phyloP scores from a whole-genome alignment of 139 green algal species.

The Chlorella sp. region DNA sequence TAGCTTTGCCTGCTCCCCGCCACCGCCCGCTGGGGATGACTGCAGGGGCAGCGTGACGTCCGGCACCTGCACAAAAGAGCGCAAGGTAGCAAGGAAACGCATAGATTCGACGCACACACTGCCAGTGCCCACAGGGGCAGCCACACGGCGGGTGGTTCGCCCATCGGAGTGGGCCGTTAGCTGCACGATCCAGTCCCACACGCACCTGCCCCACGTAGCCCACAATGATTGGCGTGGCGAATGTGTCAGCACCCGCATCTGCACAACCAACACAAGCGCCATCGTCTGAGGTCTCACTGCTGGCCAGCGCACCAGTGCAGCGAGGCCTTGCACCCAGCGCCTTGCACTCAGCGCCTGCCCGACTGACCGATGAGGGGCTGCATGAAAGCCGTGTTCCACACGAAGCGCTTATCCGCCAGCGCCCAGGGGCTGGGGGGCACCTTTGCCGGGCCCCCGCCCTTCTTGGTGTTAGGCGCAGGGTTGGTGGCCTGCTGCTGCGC shows the following conservation, averaged over 20 bases:
- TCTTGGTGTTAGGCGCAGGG: too few relatives aligned
- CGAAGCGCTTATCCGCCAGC: conserved; percentile 3
- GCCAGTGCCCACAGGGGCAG: too few relatives aligned
- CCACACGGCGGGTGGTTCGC: too few relatives aligned
- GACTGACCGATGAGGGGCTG: conserved; percentile 9
- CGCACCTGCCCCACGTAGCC: conserved; percentile 13
- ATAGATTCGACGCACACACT: too few relatives aligned
- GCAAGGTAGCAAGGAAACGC: too few relatives aligned
- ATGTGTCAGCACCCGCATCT: conserved; percentile 6
- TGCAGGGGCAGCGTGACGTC: neutral
- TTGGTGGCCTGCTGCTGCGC: neutral
- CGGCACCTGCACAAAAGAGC: neutral
- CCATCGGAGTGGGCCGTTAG: too few relatives aligned
- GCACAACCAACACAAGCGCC: neutral
- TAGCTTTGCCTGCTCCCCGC: too few relatives aligned
- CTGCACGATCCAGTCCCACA: neutral
- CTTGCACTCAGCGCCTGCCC: neutral
- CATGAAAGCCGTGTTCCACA: conserved; percentile 1
- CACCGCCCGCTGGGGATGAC: neutral
- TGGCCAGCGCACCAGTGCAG: neutral
- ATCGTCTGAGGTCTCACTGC: neutral
- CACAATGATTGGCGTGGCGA: conserved; percentile 9
- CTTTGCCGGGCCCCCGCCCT: neutral
- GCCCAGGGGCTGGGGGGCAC: neutral
- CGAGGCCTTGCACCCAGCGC: neutral